Evolutionary conservation across 495 filamentous ascomycete species (phyloP).

Genomic region (Bombardia bombarda): DNA sequence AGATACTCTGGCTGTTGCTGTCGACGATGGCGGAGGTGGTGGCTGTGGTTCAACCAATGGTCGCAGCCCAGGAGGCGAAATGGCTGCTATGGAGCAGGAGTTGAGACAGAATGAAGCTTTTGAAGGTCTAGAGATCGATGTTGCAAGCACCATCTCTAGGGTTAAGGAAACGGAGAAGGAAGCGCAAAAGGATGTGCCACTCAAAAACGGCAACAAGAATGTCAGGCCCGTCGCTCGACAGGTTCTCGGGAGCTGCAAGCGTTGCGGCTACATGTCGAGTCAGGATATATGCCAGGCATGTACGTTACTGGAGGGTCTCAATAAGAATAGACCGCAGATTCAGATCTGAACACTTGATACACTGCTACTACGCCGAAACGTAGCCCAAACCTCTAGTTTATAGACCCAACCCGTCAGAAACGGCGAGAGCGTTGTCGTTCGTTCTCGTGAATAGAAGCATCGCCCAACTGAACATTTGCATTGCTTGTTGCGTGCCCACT

Average conservation of each 20-base stretch:
- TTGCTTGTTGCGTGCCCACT: not conserved
- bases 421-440: too few species aligned
- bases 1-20: constrained; percentile 33
- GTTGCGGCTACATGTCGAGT: constrained; percentile 92
- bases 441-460: too few species aligned
- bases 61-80: constrained; percentile 65
- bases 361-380: not conserved
- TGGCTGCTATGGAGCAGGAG: constrained; percentile 86
- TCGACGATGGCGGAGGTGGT: constrained; percentile 55
- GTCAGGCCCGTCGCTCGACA: constrained; percentile 42
- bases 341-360: constrained; percentile 42
- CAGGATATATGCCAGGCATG: constrained; percentile 95
- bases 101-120: constrained; percentile 61
- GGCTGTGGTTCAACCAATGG: constrained; percentile 74
- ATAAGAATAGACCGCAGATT: constrained; percentile 80
- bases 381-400: too few species aligned
- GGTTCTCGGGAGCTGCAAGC: constrained; percentile 73
- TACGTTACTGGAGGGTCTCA: constrained; percentile 79
- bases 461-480: not conserved
- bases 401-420: too few species aligned
- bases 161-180: constrained; percentile 7
- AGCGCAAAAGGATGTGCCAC: constrained; percentile 10
- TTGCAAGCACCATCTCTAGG: constrained; percentile 37
- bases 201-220: constrained; percentile 8
- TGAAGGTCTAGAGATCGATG: constrained; percentile 60